phyloP scores from a whole-genome alignment of 129 eudicot genomes.

The Helianthus tuberosus region DNA sequence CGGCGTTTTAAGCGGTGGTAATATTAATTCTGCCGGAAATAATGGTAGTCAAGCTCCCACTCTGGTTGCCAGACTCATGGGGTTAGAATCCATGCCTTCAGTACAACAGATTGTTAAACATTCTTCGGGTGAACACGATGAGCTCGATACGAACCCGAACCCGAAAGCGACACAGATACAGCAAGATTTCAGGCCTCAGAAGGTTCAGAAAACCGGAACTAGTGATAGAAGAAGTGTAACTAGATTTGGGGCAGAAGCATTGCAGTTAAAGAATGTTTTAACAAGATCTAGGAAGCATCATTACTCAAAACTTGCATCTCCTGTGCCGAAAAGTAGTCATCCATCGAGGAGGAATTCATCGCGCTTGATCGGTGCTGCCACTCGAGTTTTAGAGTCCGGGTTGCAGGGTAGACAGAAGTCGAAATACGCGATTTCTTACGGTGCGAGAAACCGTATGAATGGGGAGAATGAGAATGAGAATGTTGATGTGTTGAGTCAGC shows the following conservation, averaged over 20 bases:
- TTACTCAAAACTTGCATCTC: conserved; percentile 59
- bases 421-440: conserved; percentile 53
- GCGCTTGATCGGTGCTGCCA: conserved; percentile 74
- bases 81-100: conserved; percentile 82
- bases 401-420: conserved; percentile 51
- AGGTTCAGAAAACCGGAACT: conserved; percentile 68
- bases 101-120: conserved; percentile 41
- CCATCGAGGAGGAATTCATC: conserved; percentile 50
- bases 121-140: conserved; percentile 23
- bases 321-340: conserved; percentile 61
- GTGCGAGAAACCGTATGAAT: conserved; percentile 32
- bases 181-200: conserved; percentile 73
- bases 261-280: conserved; percentile 65
- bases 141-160: conserved; percentile 36
- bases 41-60: conserved; percentile 67
- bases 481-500: conserved; percentile 29
- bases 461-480: not conserved
- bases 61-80: conserved; percentile 95
- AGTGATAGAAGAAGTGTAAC: conserved; percentile 49
- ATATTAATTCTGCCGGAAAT: conserved; percentile 32
- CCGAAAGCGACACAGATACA: conserved; percentile 9
- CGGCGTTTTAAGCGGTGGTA: conserved; percentile 30
- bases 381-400: conserved; percentile 82
- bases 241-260: conserved; percentile 67
- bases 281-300: conserved; percentile 67